These are phyloP conservation scores for Prunus persica DNA, from an alignment of 306 rosid genomes.

Conservation along the genomic window DNA sequence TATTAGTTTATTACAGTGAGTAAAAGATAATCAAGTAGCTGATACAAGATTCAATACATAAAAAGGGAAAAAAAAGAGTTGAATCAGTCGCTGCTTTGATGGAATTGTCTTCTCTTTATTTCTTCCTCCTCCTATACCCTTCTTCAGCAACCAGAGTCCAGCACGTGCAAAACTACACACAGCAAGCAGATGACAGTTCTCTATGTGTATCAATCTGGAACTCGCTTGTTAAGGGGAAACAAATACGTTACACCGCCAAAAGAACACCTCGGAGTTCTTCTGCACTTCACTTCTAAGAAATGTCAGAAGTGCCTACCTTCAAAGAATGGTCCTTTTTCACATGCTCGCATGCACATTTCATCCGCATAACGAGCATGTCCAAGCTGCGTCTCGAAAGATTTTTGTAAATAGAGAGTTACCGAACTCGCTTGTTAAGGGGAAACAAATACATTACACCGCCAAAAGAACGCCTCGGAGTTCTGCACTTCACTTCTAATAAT, in stretches of 20 bases:
- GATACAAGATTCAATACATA: background rate
- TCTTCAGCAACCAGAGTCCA: background rate
- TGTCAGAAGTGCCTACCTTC: background rate
- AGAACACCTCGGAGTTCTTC: too few species aligned
- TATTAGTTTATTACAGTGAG: background rate
- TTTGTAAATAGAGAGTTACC: background rate
- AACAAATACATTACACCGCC: slow-evolving; percentile 62
- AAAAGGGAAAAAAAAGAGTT: background rate
- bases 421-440: slow-evolving; percentile 27
- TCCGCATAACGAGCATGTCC: background rate
- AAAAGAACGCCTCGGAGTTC: slow-evolving; percentile 65
- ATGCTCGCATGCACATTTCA: background rate
- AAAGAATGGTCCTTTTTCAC: background rate
- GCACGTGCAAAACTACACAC: background rate
- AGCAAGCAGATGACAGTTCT: background rate
- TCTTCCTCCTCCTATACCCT: background rate
- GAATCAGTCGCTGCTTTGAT: background rate
- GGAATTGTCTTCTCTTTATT: background rate
- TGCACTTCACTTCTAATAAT: slow-evolving; percentile 51
- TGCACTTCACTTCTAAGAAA: background rate
- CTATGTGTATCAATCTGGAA: background rate
- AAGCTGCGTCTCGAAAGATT: background rate
- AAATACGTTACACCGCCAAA: too few species aligned
- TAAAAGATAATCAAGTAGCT: background rate
- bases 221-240: too few species aligned